Base-by-base conservation (phyloP, 73 alveolate species). In the Symbiodinium pilosum region DNA sequence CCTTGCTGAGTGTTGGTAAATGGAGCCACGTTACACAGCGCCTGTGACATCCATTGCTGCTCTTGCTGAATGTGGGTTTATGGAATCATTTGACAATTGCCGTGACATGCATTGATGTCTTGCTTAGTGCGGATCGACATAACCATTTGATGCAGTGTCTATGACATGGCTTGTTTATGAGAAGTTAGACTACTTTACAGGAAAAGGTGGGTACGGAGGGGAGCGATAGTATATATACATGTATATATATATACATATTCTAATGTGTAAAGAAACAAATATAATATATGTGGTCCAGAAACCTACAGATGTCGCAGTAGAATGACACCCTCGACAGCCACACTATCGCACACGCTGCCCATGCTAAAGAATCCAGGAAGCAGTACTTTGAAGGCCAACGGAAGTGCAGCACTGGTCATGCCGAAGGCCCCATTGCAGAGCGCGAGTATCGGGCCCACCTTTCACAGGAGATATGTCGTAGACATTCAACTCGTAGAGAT, bases 371-470 rank as follows among this genome's bases (percentile, higher is more conserved):
- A 21, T 44, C 87, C 97, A 43, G 38, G 97, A 14, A 0, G 75
- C 97, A 91, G 42, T 18, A 42, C 12, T 81, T 91, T 91, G 68
- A 91, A 91, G 7, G 81, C 41, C 97, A 91, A 39, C 44, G 97
- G 97, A 85, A 91, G 81, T 21, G 89, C 97, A 21, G 97, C 97
- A 20, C 97, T 91, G 88, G 97, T 91, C 97, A 91, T 91, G 39
- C 97, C 97, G 41, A 91, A 91, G 4, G 97, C 97, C 52, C 97
- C 97, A 47, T 91, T 91, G 88, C 97, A 91, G n/a, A 86, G 52
- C 20, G 97, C 97, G 77, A 91, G 54, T 32, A 91, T 86, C 4
- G 97, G 97, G 42, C 97, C 97, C 52, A 91, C 97, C 97, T 91
- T 54, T 47, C n/a, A n/a, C n/a, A n/a, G n/a, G n/a, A n/a, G n/a